Base-by-base conservation (phyloP, 2,329 filamentous ascomycete genomes). In the Thelonectria olida region DNA sequence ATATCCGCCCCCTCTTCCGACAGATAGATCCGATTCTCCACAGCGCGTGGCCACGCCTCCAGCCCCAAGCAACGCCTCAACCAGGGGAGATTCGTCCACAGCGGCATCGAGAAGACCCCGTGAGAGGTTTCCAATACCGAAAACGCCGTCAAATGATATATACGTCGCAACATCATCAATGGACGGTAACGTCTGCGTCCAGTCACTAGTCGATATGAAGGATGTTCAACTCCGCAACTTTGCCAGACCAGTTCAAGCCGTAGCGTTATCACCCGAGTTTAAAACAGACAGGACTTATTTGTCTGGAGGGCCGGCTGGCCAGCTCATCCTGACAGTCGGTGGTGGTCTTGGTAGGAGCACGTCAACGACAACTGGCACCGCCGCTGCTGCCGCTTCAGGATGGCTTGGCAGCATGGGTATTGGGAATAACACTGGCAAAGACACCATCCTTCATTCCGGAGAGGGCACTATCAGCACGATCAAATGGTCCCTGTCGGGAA, bases 201-300 rank as follows among this genome's bases (percentile, higher is more conserved):
- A 93, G 60, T 97, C 93, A 1, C 80, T 99, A 19, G 80, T 96
- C 19, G 95, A 99, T 72, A 80, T 90, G 36, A 96, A 93, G 72
- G 96, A 99, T 78, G 93, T 97, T 2, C 90, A 93, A 59, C 79
- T 98, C 25, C 90, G 96, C 25, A 97, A 97, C 75, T 99, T 98
- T 79, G 93, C 92, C 2, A 88, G 96, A 5, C 96, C 96, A 0
- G 89, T 99, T 3, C 93, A 97, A 73, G 89, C 93, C 6, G 93
- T 99, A 2, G 92, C 94, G 0, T 79, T 99, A n/a, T 98, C 96
- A 0, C 96, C 96, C 0, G 93, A 98, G 53, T 99, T 93, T 80
- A 97, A 92, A 75, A 92, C 85, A 58, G 96, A 99, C 74, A 86
- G 90, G 57, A 92, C 90, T 2, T 99, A 97, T 74, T 80, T 99